Conservation (phyloP, 805 yeast species). For the Vanderwaltozyma yarrowii region DNA sequence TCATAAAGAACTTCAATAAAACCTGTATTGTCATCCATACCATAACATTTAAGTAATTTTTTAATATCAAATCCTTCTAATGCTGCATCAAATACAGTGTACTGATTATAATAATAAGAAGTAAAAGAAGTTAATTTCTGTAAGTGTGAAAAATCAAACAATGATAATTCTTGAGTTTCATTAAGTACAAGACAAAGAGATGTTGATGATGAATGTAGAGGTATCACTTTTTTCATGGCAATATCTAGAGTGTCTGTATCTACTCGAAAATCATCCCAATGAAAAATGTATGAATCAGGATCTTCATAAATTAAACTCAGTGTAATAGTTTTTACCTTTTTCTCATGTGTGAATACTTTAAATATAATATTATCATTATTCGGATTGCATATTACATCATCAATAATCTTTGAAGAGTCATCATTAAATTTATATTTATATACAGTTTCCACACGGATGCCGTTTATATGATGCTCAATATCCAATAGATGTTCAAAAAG, state of each 20-base stretch:
- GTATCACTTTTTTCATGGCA: neutral
- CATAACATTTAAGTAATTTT: slow-evolving; percentile 5
- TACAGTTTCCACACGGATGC: slow-evolving; percentile 3
- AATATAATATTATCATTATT: neutral
- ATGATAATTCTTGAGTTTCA: neutral
- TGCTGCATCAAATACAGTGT: neutral
- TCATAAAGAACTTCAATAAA: slow-evolving; percentile 4
- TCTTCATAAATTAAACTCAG: slow-evolving; percentile 5
- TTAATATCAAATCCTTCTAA: neutral
- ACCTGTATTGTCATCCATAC: slow-evolving; percentile 8
- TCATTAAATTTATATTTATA: neutral
- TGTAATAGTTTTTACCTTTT: slow-evolving; percentile 3
- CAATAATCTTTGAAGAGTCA: neutral
- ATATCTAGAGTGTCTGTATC: neutral
- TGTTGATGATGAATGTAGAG: neutral
- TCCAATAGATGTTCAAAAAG: slow-evolving; percentile 12
- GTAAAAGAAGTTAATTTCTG: too few species aligned
- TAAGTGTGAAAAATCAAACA: neutral
- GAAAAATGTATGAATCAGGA: slow-evolving; percentile 4
- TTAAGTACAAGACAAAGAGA: neutral
- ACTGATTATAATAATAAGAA: neutral
- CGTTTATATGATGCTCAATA: slow-evolving; percentile 10
- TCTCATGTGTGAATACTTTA: slow-evolving; percentile 1
- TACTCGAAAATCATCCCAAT: slow-evolving; percentile 4
- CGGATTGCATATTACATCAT: neutral